Percentiles rank a stretch among this genome's conserved stretches.
phyloP scores from a whole-genome alignment of 495 filamentous ascomycete genomes.

The Baudoinia panamericana region DNA sequence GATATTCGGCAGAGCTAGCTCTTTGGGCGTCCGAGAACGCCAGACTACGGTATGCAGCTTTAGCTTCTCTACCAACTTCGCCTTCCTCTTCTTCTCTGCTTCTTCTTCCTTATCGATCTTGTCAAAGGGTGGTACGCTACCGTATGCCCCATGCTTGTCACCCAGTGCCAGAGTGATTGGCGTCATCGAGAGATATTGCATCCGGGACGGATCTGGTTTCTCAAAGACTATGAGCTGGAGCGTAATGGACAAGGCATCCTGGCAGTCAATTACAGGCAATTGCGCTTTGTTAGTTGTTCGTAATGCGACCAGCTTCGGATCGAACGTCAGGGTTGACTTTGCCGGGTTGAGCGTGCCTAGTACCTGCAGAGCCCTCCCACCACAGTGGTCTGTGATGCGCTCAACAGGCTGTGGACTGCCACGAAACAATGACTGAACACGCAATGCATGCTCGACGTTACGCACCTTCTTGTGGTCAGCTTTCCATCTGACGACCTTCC shows the following conservation, averaged over 20 bases:
- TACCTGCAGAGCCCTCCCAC: slow-evolving; percentile 68
- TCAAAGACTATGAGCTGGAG: slow-evolving; percentile 85
- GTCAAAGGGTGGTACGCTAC: slow-evolving; percentile 26
- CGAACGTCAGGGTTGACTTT: slow-evolving; percentile 40
- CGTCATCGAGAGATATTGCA: slow-evolving; percentile 91
- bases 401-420: slow-evolving; percentile 68
- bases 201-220: slow-evolving; percentile 67
- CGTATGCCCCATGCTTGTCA: slow-evolving; percentile 46
- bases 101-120: slow-evolving; percentile 52
- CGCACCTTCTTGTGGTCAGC: slow-evolving; percentile 37
- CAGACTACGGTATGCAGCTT: slow-evolving; percentile 72
- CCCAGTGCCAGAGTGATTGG: slow-evolving; percentile 80
- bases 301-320: slow-evolving; percentile 57
- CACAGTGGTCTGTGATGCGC: slow-evolving; percentile 74
- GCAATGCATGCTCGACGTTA: slow-evolving; percentile 78
- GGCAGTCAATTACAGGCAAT: slow-evolving; percentile 61
- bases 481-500: background rate
- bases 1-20: slow-evolving; percentile 64
- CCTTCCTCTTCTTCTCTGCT: slow-evolving; percentile 43
- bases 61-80: slow-evolving; percentile 70
- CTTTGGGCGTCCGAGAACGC: slow-evolving; percentile 66
- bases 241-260: slow-evolving; percentile 43
- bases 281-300: slow-evolving; percentile 43
- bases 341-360: slow-evolving; percentile 63
- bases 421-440: slow-evolving; percentile 68